A percentile compares a stretch with the other conserved stretches of the same genome.
phyloP scores from a whole-genome alignment of 192 early-diverging fungal genomes.

The Irineochytrium annulatum region DNA sequence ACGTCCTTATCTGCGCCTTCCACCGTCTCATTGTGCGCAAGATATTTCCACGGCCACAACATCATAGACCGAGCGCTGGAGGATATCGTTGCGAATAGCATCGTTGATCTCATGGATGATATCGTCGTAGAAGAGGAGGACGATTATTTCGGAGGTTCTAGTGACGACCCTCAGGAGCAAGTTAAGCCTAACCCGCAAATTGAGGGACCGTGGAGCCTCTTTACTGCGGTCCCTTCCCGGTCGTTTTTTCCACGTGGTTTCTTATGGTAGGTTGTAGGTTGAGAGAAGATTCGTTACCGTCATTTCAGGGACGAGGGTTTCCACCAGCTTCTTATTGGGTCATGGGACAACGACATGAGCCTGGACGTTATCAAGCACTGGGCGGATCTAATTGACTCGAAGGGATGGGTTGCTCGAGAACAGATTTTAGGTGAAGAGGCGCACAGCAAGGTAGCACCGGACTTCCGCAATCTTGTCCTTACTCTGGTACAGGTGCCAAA shows the following conservation, averaged over 20 bases:
- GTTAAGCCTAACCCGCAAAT: constrained; percentile 46
- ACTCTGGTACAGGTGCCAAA: constrained; percentile 47
- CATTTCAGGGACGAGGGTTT: constrained; percentile 84
- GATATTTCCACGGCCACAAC: constrained; percentile 71
- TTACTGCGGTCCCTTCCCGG: constrained; percentile 78
- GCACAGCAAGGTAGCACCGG: constrained; percentile 60
- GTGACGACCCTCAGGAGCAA: constrained; percentile 7
- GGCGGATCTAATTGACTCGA: constrained; percentile 68
- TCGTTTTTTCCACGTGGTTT: constrained; percentile 97
- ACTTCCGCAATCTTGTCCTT: background rate
- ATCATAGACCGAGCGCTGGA: constrained; percentile 69
- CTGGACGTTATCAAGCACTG: constrained; percentile 78
- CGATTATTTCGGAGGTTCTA: constrained; percentile 36
- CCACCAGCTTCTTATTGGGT: constrained; percentile 75
- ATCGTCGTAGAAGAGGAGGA: constrained; percentile 58
- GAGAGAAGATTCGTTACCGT: constrained; percentile 6
- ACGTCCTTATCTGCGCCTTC: constrained; percentile 21
- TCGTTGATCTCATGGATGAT: constrained; percentile 47
- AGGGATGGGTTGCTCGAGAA: constrained; percentile 91
- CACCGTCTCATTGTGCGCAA: background rate
- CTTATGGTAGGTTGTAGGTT: constrained; percentile 56
- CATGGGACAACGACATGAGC: constrained; percentile 86
- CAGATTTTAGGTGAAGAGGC: constrained; percentile 93
- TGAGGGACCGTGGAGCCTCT: constrained; percentile 66
- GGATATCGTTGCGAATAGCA: constrained; percentile 57